Percentiles rank a stretch among this genome's conserved stretches.
These are phyloP conservation scores for Talaromyces sp. DNA, from an alignment of 2,329 filamentous ascomycete species.

Conservation along the genomic window DNA sequence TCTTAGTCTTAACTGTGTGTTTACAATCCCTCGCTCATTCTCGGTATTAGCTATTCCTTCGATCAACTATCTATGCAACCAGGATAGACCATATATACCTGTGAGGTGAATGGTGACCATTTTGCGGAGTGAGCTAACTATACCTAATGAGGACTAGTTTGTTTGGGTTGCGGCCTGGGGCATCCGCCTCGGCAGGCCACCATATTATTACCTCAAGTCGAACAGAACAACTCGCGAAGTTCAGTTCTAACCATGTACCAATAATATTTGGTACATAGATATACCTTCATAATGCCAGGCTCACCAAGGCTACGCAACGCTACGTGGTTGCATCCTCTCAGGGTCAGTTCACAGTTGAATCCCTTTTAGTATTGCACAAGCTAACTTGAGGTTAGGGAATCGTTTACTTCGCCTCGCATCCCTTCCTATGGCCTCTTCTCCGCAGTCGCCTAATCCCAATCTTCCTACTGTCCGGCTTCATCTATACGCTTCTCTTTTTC, in stretches of 20 bases:
- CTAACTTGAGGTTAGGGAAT: slow-evolving; percentile 58
- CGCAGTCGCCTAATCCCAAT: slow-evolving; percentile 73
- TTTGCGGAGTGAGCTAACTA: no score
- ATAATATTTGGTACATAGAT: neutral
- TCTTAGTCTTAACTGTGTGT: no score
- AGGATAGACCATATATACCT: no score
- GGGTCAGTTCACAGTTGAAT: slow-evolving; percentile 37
- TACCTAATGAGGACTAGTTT: neutral
- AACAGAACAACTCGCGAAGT: neutral
- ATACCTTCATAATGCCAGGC: neutral
- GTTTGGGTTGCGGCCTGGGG: neutral
- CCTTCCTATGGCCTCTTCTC: slow-evolving; percentile 79
- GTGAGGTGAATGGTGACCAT: no score
- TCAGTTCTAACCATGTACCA: neutral
- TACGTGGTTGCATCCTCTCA: slow-evolving; percentile 49
- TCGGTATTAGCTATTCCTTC: no score
- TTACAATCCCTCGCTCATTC: no score
- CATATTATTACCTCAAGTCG: neutral
- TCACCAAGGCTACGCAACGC: slow-evolving; percentile 26
- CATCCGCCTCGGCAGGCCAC: neutral
- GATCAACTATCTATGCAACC: no score
- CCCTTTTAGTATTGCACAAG: neutral
- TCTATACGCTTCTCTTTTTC: slow-evolving; percentile 81
- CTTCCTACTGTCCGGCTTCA: slow-evolving; percentile 73
- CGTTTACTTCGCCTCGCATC: slow-evolving; percentile 73